Evolutionary conservation across 805 yeast genomes (phyloP).

Genomic region (Wickerhamiella dianesei): DNA sequence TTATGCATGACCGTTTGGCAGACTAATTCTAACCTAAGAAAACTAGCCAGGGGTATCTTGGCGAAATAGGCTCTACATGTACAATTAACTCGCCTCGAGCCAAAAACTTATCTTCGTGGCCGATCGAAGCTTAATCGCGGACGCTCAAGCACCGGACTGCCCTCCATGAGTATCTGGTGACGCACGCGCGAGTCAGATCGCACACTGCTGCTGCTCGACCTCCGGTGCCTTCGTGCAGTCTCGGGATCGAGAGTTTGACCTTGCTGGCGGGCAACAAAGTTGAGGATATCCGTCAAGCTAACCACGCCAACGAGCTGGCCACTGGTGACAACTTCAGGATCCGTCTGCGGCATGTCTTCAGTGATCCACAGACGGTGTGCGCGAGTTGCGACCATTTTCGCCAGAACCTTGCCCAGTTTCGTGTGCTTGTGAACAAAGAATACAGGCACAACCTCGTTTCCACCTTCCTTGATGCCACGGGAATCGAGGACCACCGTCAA

Average conservation of each 20-base stretch:
- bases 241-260: constrained; percentile 66
- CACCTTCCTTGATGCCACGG: constrained; percentile 82
- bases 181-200: constrained; percentile 16
- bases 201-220: constrained; percentile 27
- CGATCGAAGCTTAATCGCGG: constrained; percentile 15
- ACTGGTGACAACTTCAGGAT: constrained; percentile 25
- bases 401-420: constrained; percentile 76
- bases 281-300: constrained; percentile 78
- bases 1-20: no score
- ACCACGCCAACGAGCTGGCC: constrained; percentile 86
- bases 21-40: no score
- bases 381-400: constrained; percentile 88
- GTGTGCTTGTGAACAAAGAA: constrained; percentile 77
- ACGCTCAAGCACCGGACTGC: constrained; percentile 6
- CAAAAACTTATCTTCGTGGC: constrained; percentile 1
- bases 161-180: constrained; percentile 11
- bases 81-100: not conserved
- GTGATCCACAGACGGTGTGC: constrained; percentile 56
- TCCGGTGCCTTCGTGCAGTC: constrained; percentile 76
- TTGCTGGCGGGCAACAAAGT: constrained; percentile 59
- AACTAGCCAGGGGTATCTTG: not conserved
- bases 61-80: not conserved
- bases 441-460: constrained; percentile 87
- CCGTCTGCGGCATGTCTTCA: constrained; percentile 16
- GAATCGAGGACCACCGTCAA: constrained; percentile 72